A percentile compares a stretch with the other conserved stretches of the same genome.
phyloP scores from a whole-genome alignment of 805 yeast species.

The Clavispora fructus region DNA sequence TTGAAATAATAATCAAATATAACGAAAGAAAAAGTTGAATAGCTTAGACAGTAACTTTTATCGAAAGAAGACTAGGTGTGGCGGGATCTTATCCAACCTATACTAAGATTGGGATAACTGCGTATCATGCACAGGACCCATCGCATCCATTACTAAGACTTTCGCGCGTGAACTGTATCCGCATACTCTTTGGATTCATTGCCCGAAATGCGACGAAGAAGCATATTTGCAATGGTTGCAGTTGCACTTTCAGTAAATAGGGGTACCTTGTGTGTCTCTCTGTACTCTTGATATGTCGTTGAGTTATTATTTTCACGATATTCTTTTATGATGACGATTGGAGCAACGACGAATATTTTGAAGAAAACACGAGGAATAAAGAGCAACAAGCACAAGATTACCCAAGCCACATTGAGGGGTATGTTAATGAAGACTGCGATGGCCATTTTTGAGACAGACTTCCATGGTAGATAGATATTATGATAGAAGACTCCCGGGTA shows the following conservation, averaged over 20 bases:
- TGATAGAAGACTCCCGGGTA: not conserved
- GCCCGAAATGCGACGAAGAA: not conserved
- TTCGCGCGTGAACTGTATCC: not conserved
- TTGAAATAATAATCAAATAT: no score
- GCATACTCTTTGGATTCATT: not conserved
- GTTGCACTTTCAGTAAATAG: not conserved
- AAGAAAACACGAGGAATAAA: not conserved
- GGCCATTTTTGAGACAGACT: not conserved
- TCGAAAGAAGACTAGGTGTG: not conserved
- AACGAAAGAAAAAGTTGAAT: not conserved
- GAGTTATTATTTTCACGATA: not conserved
- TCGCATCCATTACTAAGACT: not conserved
- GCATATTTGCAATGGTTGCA: not conserved
- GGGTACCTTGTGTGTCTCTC: not conserved
- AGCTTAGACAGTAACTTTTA: not conserved
- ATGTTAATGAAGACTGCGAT: not conserved
- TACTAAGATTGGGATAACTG: not conserved
- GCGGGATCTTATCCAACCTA: not conserved
- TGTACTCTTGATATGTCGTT: not conserved
- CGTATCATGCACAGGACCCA: not conserved
- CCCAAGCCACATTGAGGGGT: not conserved
- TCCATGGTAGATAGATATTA: not conserved
- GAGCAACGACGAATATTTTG: not conserved
- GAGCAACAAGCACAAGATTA: not conserved
- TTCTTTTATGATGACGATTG: not conserved